Conservation (phyloP, 2,329 filamentous ascomycete genomes). For the Thelonectria discophora region DNA sequence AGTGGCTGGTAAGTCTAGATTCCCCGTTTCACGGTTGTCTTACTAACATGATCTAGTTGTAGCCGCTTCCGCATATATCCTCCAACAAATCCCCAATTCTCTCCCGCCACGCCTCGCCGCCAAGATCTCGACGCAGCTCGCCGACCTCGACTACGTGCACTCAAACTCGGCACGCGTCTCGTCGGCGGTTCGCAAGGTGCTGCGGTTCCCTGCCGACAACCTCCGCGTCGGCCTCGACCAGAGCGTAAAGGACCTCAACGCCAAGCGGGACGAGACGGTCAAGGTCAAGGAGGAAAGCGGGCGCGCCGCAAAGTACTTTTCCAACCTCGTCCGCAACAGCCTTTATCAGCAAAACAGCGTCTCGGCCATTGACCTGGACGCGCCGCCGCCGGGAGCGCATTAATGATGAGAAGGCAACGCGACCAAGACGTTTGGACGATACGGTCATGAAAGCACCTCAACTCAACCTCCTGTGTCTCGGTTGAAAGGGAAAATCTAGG, state of each 20-base stretch:
- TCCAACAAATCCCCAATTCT: constrained; percentile 88
- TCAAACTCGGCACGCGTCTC: constrained; percentile 86
- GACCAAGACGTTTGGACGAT: constrained; percentile 19
- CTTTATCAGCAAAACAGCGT: constrained; percentile 60
- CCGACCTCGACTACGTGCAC: constrained; percentile 90
- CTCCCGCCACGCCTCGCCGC: constrained; percentile 84
- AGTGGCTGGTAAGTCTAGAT: constrained; percentile 72
- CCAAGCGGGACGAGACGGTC: constrained; percentile 81
- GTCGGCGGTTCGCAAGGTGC: constrained; percentile 84
- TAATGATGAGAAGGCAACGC: constrained; percentile 32
- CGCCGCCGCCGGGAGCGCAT: constrained; percentile 53
- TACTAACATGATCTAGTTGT: constrained; percentile 61
- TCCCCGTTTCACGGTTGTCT: background rate
- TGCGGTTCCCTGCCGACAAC: constrained; percentile 87
- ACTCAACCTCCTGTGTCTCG: background rate
- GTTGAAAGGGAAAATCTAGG: constrained; percentile 20
- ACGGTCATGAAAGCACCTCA: constrained; percentile 16
- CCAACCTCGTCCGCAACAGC: constrained; percentile 78
- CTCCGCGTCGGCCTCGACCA: constrained; percentile 84
- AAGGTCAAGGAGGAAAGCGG: constrained; percentile 86
- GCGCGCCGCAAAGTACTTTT: constrained; percentile 88
- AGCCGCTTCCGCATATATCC: constrained; percentile 79
- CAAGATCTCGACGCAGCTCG: constrained; percentile 84
- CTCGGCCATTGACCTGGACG: constrained; percentile 64
- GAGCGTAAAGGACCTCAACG: constrained; percentile 83